phyloP scores from a whole-genome alignment of 2,329 filamentous ascomycete species.

The Setomelanomma holmii region DNA sequence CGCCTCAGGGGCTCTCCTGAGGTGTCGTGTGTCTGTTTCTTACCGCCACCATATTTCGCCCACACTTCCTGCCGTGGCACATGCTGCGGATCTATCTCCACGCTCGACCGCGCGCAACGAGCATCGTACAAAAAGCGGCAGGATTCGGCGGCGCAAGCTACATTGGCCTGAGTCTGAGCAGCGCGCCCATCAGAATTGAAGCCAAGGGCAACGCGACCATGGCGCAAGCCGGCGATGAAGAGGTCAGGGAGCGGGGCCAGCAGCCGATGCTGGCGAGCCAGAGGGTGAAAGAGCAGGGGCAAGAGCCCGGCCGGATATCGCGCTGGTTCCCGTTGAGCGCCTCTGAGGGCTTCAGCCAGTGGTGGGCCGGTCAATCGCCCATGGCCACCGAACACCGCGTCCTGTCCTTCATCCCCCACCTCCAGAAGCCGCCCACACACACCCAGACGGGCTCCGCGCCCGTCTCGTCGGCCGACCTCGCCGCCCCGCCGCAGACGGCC shows the following conservation, averaged over 20 bases:
- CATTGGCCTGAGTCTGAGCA: slow-evolving; percentile 36
- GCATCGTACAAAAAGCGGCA: slow-evolving; percentile 32
- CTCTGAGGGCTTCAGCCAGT: slow-evolving; percentile 74
- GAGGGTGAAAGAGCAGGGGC: slow-evolving; percentile 50
- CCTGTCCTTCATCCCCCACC: slow-evolving; percentile 82
- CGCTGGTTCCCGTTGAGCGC: slow-evolving; percentile 84
- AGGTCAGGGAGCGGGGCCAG: slow-evolving; percentile 42
- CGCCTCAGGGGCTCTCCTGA: slow-evolving; percentile 24
- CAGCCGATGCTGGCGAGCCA: slow-evolving; percentile 59
- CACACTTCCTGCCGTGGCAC: slow-evolving; percentile 35
- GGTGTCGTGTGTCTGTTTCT: slow-evolving; percentile 20
- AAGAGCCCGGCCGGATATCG: slow-evolving; percentile 39
- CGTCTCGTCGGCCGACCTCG: slow-evolving; percentile 50
- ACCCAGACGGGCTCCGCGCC: slow-evolving; percentile 67
- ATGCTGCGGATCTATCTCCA: slow-evolving; percentile 40
- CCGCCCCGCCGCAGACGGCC: slow-evolving; percentile 42
- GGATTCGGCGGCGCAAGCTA: slow-evolving; percentile 43
- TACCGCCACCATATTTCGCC: slow-evolving; percentile 46
- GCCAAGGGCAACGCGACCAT: slow-evolving; percentile 36
- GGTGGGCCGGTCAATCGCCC: slow-evolving; percentile 89
- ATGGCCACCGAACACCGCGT: slow-evolving; percentile 87
- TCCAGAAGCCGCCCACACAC: slow-evolving; percentile 74
- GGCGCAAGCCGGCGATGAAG: slow-evolving; percentile 29
- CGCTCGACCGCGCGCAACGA: slow-evolving; percentile 28
- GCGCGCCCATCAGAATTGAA: slow-evolving; percentile 34